phyloP scores from a whole-genome alignment of 768 basidiomycete species.

The Gymnopilus dilepis region DNA sequence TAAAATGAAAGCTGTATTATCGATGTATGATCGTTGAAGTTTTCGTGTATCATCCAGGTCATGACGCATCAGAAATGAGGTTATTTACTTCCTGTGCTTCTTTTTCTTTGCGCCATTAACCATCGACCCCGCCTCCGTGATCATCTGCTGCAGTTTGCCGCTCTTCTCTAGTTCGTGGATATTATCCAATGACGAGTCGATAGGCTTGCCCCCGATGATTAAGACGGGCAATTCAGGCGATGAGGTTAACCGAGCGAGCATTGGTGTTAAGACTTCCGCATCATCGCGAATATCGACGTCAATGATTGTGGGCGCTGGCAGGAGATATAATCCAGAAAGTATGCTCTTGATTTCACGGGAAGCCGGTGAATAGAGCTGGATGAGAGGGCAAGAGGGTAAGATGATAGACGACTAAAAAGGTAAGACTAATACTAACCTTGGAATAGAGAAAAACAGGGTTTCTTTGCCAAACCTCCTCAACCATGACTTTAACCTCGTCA shows the following conservation, averaged over 20 bases:
- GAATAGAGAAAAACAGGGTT: conserved; percentile 80
- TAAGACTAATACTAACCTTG: conserved; percentile 51
- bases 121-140: conserved; percentile 62
- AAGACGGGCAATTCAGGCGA: conserved; percentile 65
- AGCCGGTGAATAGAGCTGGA: conserved; percentile 68
- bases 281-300: conserved; percentile 80
- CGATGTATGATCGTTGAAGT: conserved; percentile 13
- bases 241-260: conserved; percentile 66
- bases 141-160: conserved; percentile 56
- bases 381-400: conserved; percentile 16
- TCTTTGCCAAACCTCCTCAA: conserved; percentile 69
- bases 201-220: conserved; percentile 65
- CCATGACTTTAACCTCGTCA: conserved; percentile 63
- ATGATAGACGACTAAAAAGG: conserved; percentile 2
- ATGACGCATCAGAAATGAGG: conserved; percentile 23
- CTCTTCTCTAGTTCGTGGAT: conserved; percentile 54
- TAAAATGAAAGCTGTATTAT: not conserved
- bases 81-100: conserved; percentile 47
- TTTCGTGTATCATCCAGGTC: conserved; percentile 24
- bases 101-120: conserved; percentile 58
- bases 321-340: conserved; percentile 58
- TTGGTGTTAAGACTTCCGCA: conserved; percentile 61
- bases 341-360: conserved; percentile 72
- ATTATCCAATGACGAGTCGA: conserved; percentile 53
- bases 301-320: conserved; percentile 67